Conservation (phyloP, 2,329 filamentous ascomycete species). For the Clarireedia homoeocarpa region DNA sequence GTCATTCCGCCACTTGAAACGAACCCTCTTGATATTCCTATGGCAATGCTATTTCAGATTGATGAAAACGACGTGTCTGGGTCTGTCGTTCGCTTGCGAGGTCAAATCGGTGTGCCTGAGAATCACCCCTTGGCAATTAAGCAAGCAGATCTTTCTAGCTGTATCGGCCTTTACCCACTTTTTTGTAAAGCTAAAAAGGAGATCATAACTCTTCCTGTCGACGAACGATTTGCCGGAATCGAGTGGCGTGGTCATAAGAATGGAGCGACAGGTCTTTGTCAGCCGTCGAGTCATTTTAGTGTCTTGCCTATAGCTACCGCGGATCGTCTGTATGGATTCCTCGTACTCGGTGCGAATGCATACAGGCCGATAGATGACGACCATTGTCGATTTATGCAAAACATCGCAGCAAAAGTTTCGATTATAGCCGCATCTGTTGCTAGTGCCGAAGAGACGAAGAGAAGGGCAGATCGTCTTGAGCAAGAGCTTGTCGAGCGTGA, state of each 20-base stretch:
- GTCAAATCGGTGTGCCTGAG: constrained; percentile 20
- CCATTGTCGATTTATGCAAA: constrained; percentile 21
- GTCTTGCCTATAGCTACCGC: constrained; percentile 18
- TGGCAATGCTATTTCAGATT: constrained; percentile 23
- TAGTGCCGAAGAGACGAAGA: constrained; percentile 15
- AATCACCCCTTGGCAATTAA: constrained; percentile 16
- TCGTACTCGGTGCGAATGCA: constrained; percentile 23
- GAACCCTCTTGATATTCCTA: constrained; percentile 22
- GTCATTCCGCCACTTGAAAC: constrained; percentile 19
- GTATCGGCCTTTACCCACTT: constrained; percentile 17
- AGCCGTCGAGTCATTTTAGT: constrained; percentile 18
- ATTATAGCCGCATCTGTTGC: constrained; percentile 19
- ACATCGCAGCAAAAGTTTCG: constrained; percentile 20
- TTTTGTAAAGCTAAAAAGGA: constrained; percentile 16
- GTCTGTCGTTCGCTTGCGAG: constrained; percentile 5
- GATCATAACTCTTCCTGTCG: constrained; percentile 17
- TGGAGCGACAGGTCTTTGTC: constrained; percentile 13
- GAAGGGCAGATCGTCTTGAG: constrained; percentile 9
- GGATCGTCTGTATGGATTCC: constrained; percentile 18
- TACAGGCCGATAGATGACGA: constrained; percentile 22
- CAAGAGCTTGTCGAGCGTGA: constrained; percentile 10
- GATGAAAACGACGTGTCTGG: constrained; percentile 19
- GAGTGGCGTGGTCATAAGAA: constrained; percentile 13
- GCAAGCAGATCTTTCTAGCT: constrained; percentile 16
- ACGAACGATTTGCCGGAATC: constrained; percentile 17